phyloP scores from a whole-genome alignment of 495 filamentous ascomycete species.

The Amniculicola lignicola region DNA sequence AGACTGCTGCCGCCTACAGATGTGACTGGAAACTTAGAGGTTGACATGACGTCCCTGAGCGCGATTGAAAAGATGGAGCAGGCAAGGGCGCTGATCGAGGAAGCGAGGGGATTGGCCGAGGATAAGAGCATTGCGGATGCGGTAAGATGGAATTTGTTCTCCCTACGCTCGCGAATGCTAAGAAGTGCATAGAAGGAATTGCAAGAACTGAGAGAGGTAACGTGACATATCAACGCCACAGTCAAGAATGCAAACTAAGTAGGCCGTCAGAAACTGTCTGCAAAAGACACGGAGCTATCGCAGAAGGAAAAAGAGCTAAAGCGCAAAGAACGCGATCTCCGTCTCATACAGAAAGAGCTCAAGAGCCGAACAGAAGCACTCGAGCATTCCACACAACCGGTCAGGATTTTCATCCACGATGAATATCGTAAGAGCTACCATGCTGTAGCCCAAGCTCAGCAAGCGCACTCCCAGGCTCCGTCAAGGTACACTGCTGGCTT shows the following conservation, averaged over 20 bases:
- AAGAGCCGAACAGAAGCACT: not conserved
- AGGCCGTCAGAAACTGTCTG: not conserved
- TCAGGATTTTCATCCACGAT: not conserved
- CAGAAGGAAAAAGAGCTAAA: not conserved
- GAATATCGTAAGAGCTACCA: not conserved
- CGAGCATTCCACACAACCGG: not conserved
- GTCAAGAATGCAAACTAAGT: not conserved
- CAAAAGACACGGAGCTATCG: not conserved
- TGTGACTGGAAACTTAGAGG: too few relatives aligned
- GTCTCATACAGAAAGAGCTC: too few relatives aligned
- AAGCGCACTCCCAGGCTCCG: not conserved
- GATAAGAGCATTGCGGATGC: too few relatives aligned
- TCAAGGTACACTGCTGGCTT: constrained; percentile 1
- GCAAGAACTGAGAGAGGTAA: not conserved
- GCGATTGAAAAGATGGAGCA: not conserved
- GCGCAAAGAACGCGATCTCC: not conserved
- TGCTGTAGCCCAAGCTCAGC: not conserved
- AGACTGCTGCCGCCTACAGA: too few relatives aligned
- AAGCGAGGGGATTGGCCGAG: not conserved
- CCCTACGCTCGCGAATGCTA: too few relatives aligned
- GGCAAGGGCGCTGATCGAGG: not conserved
- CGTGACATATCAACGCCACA: too few relatives aligned
- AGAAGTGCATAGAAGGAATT: not conserved
- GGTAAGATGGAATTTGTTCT: too few relatives aligned
- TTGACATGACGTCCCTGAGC: too few relatives aligned